Percentiles rank a stretch among this genome's conserved stretches.
phyloP scores from a whole-genome alignment of 306 rosid genomes.

The Abrus precatorius region DNA sequence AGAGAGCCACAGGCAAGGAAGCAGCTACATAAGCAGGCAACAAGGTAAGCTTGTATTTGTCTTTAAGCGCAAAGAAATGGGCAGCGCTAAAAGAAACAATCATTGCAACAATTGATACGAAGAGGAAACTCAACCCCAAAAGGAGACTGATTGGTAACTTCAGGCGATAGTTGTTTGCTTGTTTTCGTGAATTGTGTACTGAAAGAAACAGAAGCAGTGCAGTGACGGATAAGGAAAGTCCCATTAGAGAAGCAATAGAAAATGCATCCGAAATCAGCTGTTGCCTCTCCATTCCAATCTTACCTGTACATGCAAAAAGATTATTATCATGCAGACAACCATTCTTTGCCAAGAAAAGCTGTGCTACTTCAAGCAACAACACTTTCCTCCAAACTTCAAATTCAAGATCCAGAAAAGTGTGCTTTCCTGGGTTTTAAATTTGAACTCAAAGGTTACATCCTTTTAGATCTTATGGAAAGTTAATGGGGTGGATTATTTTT shows the following conservation, averaged over 20 bases:
- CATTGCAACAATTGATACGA: conserved; percentile 60
- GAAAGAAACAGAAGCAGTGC: conserved; percentile 66
- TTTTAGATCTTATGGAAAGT: too few relatives aligned
- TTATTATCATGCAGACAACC: too few relatives aligned
- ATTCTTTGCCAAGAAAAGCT: too few relatives aligned
- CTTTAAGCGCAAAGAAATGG: conserved; percentile 55
- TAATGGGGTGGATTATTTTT: too few relatives aligned
- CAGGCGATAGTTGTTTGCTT: conserved; percentile 49
- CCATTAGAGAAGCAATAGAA: conserved; percentile 52
- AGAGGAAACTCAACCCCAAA: conserved; percentile 56
- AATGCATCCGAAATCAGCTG: conserved; percentile 48
- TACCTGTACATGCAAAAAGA: conserved; percentile 22
- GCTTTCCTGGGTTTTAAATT: too few relatives aligned
- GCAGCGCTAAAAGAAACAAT: conserved; percentile 59
- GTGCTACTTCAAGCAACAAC: too few relatives aligned
- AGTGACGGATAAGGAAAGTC: conserved; percentile 62
- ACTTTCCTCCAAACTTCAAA: too few relatives aligned
- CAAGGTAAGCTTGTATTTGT: conserved; percentile 37
- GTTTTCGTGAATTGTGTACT: conserved; percentile 57
- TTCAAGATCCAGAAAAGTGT: too few relatives aligned
- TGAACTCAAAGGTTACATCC: conserved; percentile 39
- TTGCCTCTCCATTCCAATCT: conserved; percentile 41
- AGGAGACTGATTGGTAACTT: conserved; percentile 57
- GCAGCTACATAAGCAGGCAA: conserved; percentile 51
- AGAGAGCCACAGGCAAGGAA: conserved; percentile 58